Conservation (phyloP, 2,329 filamentous ascomycete species). For the Cladobotryum protrusum region DNA sequence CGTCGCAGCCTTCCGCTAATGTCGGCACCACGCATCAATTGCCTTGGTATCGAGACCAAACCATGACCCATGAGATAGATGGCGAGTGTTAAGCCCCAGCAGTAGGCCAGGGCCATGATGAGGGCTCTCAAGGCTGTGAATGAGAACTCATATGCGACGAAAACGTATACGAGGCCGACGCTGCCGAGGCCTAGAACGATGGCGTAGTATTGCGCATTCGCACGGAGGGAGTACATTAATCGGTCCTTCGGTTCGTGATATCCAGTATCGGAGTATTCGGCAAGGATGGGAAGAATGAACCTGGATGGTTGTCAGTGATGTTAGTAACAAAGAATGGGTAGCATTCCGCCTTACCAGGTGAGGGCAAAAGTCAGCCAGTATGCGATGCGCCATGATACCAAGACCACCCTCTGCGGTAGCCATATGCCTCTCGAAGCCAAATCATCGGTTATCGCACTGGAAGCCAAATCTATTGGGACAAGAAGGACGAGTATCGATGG, state of each 20-base stretch:
- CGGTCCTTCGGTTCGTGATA: constrained; percentile 80
- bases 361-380: constrained; percentile 97
- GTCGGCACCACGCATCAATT: constrained; percentile 72
- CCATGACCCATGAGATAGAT: constrained; percentile 99
- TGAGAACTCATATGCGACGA: constrained; percentile 68
- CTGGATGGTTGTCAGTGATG: constrained; percentile 33
- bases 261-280: constrained; percentile 90
- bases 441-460: constrained; percentile 68
- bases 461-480: constrained; percentile 92
- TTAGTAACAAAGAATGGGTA: neutral
- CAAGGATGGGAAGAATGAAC: constrained; percentile 86
- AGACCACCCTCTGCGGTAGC: constrained; percentile 69
- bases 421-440: constrained; percentile 73
- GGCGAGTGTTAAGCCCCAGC: constrained; percentile 83
- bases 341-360: constrained; percentile 62
- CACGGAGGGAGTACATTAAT: constrained; percentile 75
- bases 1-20: constrained; percentile 67
- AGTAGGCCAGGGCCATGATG: constrained; percentile 90
- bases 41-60: constrained; percentile 80
- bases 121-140: constrained; percentile 71
- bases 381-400: constrained; percentile 88
- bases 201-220: constrained; percentile 83
- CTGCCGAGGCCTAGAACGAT: constrained; percentile 66
- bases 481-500: constrained; percentile 87
- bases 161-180: constrained; percentile 74